Conservation (phyloP, 768 basidiomycete species). For the Lactarius hengduanensis region DNA sequence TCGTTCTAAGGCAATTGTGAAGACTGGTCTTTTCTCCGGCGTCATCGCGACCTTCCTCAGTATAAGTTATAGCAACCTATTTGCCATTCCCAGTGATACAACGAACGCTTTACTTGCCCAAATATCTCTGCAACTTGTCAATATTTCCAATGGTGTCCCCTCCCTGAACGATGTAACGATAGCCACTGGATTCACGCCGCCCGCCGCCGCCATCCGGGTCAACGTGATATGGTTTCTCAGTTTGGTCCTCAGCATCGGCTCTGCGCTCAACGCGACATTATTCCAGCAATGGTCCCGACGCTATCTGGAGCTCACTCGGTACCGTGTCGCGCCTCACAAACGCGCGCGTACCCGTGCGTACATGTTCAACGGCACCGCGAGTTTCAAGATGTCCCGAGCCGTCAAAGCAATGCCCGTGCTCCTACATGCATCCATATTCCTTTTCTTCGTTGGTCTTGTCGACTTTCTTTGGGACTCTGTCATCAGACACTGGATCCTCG, state of each 20-base stretch:
- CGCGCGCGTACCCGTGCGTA: not conserved
- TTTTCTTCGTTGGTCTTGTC: not conserved
- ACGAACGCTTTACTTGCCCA: not conserved
- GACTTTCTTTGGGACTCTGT: not conserved
- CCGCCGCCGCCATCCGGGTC: not conserved
- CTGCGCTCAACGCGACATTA: not conserved
- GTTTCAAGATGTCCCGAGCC: not conserved
- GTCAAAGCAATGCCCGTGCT: not conserved
- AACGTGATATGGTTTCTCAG: constrained; percentile 10
- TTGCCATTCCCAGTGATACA: not conserved
- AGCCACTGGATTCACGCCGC: no score
- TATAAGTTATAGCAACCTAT: not conserved
- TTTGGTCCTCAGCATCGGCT: not conserved
- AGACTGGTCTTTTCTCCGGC: constrained; percentile 15
- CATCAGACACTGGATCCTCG: not conserved
- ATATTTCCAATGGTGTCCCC: not conserved
- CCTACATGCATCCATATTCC: not conserved
- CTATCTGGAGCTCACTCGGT: constrained; percentile 1
- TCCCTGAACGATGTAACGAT: no score
- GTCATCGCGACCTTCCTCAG: constrained; percentile 4
- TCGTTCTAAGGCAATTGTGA: no score
- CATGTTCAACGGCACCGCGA: not conserved
- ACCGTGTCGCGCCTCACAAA: not conserved
- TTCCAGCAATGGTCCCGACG: not conserved
- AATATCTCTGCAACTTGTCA: not conserved